Conservation (phyloP, 2,329 filamentous ascomycete species). For the Coniella lustricola region DNA sequence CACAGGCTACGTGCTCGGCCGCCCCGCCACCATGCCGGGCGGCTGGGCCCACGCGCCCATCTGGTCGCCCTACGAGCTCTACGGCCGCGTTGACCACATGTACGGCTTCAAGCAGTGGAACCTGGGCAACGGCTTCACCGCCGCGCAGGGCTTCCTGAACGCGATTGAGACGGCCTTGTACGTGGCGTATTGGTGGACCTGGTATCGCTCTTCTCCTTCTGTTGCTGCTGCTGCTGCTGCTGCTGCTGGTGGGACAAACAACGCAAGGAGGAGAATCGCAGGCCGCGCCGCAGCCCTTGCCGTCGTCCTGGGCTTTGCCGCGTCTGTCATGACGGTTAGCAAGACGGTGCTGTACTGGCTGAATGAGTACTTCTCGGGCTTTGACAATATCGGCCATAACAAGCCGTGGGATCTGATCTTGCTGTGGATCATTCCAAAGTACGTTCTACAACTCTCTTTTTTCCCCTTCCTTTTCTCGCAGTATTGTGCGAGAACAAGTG, state of each 20-base stretch:
- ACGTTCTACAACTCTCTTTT: conserved; percentile 21
- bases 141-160: conserved; percentile 56
- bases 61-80: conserved; percentile 72
- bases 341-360: conserved; percentile 57
- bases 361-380: conserved; percentile 49
- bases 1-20: conserved; percentile 67
- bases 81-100: conserved; percentile 70
- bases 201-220: conserved; percentile 24
- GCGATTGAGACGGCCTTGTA: conserved; percentile 30
- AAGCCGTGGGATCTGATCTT: conserved; percentile 34
- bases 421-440: conserved; percentile 56
- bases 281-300: conserved; percentile 39
- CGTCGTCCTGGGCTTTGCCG: conserved; percentile 42
- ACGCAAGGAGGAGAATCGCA: conserved; percentile 26
- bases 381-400: conserved; percentile 53
- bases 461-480: neutral
- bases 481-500: too few species aligned
- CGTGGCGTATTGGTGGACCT: conserved; percentile 27
- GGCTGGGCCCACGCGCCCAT: conserved; percentile 65
- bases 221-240: too few species aligned
- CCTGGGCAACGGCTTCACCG: conserved; percentile 65
- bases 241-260: too few species aligned
- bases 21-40: conserved; percentile 76
- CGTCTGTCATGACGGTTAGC: conserved; percentile 53
- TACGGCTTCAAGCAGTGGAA: conserved; percentile 73